Conservation (phyloP, 1,139 yeast species). For the Yamadazyma mexicana region DNA sequence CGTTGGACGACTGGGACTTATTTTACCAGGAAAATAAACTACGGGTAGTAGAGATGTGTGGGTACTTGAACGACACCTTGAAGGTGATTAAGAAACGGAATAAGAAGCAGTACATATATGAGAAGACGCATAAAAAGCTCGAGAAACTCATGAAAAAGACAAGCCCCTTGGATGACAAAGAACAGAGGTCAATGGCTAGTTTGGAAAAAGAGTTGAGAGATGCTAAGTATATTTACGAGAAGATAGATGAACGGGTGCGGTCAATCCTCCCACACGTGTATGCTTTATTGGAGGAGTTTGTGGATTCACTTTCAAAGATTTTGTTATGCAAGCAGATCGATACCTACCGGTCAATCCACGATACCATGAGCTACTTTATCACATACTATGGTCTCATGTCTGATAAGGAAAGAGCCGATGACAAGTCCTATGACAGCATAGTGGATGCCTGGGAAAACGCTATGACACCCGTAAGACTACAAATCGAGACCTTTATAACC, state of each 20-base stretch:
- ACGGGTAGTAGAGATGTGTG: conserved; percentile 40
- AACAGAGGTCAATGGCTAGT: conserved; percentile 29
- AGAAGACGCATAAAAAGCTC: conserved; percentile 37
- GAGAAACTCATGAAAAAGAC: conserved; percentile 44
- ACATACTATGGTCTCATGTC: conserved; percentile 38
- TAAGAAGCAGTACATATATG: conserved; percentile 43
- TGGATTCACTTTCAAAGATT: conserved; percentile 41
- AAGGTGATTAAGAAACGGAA: conserved; percentile 46
- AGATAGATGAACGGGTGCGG: conserved; percentile 40
- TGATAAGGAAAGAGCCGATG: conserved; percentile 8
- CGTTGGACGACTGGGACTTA: conserved; percentile 32
- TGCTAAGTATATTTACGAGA: conserved; percentile 30
- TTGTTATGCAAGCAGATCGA: conserved; percentile 32
- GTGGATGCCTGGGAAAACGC: conserved; percentile 35
- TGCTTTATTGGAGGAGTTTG: conserved; percentile 50
- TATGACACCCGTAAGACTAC: conserved; percentile 30
- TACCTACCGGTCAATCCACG: conserved; percentile 28
- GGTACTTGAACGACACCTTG: conserved; percentile 34
- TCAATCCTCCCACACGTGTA: conserved; percentile 48
- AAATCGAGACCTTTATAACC: conserved; percentile 37
- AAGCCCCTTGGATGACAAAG: conserved; percentile 38
- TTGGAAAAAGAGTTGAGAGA: conserved; percentile 31
- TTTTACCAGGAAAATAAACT: conserved; percentile 30
- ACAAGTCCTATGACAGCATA: conserved; percentile 23
- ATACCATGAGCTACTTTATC: conserved; percentile 31